phyloP scores from a whole-genome alignment of 768 basidiomycete species.

The Mrakia blollopis region DNA sequence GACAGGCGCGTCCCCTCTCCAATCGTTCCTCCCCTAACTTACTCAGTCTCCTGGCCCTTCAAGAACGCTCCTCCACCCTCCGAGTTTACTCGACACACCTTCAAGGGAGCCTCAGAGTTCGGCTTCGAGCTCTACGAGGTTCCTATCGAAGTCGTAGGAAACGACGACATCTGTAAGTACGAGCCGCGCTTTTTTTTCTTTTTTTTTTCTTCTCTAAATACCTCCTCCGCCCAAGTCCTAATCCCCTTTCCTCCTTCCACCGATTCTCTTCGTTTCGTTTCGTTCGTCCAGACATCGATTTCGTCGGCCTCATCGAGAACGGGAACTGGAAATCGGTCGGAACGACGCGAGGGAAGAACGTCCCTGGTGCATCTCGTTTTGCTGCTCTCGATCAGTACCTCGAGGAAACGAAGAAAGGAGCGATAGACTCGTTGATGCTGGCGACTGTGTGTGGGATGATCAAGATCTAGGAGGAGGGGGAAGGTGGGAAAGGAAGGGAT shows the following conservation, averaged over 20 bases:
- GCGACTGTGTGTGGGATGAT: constrained; percentile 16
- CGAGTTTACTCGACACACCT: constrained; percentile 14
- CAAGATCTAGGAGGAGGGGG: not conserved
- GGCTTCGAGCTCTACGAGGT: constrained; percentile 26
- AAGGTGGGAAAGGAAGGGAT: not conserved
- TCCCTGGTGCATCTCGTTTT: constrained; percentile 5
- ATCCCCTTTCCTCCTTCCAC: not conserved
- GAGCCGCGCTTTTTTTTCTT: too few relatives aligned
- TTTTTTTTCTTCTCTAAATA: not conserved
- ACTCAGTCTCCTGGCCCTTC: constrained; percentile 27
- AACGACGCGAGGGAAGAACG: constrained; percentile 7
- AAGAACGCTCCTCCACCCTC: constrained; percentile 23
- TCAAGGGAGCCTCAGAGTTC: constrained; percentile 23
- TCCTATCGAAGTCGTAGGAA: not conserved
- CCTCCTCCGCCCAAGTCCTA: too few relatives aligned
- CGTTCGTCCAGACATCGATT: constrained; percentile 19
- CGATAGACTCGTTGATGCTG: constrained; percentile 9
- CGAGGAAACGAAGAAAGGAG: not conserved
- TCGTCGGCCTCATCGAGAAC: constrained; percentile 24
- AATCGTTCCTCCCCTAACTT: too few relatives aligned
- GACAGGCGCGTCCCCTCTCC: not conserved
- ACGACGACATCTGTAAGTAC: constrained; percentile 23
- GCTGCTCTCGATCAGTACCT: not conserved
- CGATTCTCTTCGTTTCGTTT: not conserved
- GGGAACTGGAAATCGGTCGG: constrained; percentile 23